These are phyloP conservation scores for Passiflora organensis DNA, from an alignment of 345 rosid species.

Conservation along the genomic window DNA sequence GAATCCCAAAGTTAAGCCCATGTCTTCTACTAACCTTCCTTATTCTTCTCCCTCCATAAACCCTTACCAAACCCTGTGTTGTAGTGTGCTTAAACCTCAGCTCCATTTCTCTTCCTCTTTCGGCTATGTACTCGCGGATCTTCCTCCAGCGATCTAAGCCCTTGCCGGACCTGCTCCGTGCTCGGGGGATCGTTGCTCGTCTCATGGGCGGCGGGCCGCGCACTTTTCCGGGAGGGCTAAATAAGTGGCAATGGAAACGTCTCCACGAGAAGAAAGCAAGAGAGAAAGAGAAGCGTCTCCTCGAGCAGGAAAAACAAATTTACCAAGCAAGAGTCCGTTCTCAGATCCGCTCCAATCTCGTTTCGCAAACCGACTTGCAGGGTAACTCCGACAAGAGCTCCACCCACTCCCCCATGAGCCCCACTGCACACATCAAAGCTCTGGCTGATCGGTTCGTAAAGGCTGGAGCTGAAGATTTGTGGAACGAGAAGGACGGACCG, in stretches of 20 bases:
- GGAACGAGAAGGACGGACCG: slow-evolving; percentile 85
- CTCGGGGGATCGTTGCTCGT: slow-evolving; percentile 38
- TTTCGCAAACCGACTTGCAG: slow-evolving; percentile 16
- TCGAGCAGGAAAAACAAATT: slow-evolving; percentile 87
- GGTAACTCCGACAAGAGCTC: slow-evolving; percentile 7
- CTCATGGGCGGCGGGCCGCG: slow-evolving; percentile 96
- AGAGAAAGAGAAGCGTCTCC: slow-evolving; percentile 82
- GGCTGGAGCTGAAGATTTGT: slow-evolving; percentile 83
- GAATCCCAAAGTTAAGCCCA: too few relatives aligned
- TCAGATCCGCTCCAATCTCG: slow-evolving; percentile 53
- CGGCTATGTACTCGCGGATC: background rate
- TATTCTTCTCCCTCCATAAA: too few relatives aligned
- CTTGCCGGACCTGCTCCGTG: slow-evolving; percentile 17
- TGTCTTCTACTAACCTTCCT: too few relatives aligned
- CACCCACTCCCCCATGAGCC: slow-evolving; percentile 44
- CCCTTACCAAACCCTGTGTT: too few relatives aligned
- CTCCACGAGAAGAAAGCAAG: slow-evolving; percentile 87
- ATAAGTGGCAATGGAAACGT: slow-evolving; percentile 99
- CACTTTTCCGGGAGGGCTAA: slow-evolving; percentile 85
- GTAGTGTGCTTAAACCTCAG: too few relatives aligned
- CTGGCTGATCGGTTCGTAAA: slow-evolving; percentile 89
- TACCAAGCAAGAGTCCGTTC: slow-evolving; percentile 75
- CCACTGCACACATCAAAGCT: slow-evolving; percentile 57
- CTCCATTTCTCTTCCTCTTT: too few relatives aligned
- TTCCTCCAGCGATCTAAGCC: slow-evolving; percentile 20